Percentiles rank a stretch among this genome's conserved stretches.
phyloP scores from a whole-genome alignment of 2,329 filamentous ascomycete species.

The Metarhizium brunneum region DNA sequence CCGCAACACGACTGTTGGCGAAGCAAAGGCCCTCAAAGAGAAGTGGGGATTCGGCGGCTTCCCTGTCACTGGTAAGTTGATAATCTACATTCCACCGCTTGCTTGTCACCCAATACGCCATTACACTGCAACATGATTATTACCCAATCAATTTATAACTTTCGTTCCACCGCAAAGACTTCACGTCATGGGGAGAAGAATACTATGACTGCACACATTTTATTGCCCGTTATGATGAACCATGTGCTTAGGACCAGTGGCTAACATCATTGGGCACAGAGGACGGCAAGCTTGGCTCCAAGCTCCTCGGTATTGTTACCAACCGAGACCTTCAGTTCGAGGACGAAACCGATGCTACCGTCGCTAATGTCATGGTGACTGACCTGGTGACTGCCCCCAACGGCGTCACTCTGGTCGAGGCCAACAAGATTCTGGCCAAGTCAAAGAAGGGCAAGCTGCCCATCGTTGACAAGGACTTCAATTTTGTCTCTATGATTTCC shows the following conservation, averaged over 20 bases:
- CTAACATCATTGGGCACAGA: conserved; percentile 44
- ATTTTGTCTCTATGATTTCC: conserved; percentile 85
- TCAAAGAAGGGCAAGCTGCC: conserved; percentile 99
- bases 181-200: conserved; percentile 67
- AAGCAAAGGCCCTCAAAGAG: conserved; percentile 88
- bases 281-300: conserved; percentile 84
- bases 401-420: conserved; percentile 77
- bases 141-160: conserved; percentile 76
- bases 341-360: conserved; percentile 58
- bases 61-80: conserved; percentile 85
- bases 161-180: conserved; percentile 99
- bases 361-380: conserved; percentile 89
- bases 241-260: background rate
- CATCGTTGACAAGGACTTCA: conserved; percentile 74
- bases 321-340: conserved; percentile 98
- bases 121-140: conserved; percentile 58
- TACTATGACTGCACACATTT: conserved; percentile 23
- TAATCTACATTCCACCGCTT: conserved; percentile 10
- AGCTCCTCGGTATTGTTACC: conserved; percentile 94
- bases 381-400: conserved; percentile 81
- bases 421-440: conserved; percentile 84
- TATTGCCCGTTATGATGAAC: conserved; percentile 2
- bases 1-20: conserved; percentile 77
- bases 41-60: conserved; percentile 98
- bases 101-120: conserved; percentile 1